Evolutionary conservation across 2,329 filamentous ascomycete species (phyloP).

Genomic region (Rhytidhysteron rufulum): DNA sequence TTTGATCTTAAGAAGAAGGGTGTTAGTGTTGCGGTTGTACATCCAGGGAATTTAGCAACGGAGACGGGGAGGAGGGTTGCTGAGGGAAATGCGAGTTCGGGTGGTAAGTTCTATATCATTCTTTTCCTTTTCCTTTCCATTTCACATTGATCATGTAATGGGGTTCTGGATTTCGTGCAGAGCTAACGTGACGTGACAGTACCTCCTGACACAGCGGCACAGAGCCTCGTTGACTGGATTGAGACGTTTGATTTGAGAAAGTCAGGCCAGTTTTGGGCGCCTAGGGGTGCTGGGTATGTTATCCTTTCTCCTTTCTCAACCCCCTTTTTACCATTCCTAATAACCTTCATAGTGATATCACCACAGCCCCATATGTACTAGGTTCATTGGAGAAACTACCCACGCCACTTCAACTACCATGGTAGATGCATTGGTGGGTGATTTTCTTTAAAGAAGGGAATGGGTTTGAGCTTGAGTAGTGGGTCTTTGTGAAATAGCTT

Average conservation of each 20-base stretch:
- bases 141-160: neutral
- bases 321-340: slow-evolving; percentile 2
- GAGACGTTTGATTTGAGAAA: slow-evolving; percentile 60
- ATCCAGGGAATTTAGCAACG: slow-evolving; percentile 71
- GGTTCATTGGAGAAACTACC: slow-evolving; percentile 54
- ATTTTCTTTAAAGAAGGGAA: neutral
- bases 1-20: slow-evolving; percentile 63
- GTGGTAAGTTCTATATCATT: neutral
- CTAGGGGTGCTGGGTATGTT: slow-evolving; percentile 60
- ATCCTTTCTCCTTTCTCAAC: slow-evolving; percentile 9
- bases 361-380: slow-evolving; percentile 61
- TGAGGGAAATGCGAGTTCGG: slow-evolving; percentile 23
- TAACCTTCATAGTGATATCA: slow-evolving; percentile 56
- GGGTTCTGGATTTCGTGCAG: neutral
- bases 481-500: neutral
- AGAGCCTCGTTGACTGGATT: slow-evolving; percentile 59
- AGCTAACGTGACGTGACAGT: neutral
- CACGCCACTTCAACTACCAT: slow-evolving; percentile 64
- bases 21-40: slow-evolving; percentile 62
- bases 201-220: slow-evolving; percentile 58
- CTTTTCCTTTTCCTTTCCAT: neutral
- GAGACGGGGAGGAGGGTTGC: slow-evolving; percentile 67
- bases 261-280: slow-evolving; percentile 71
- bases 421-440: slow-evolving; percentile 40
- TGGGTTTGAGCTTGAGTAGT: neutral